Percentiles rank a stretch among this genome's conserved stretches.
Conservation (phyloP, 495 filamentous ascomycete genomes). For the Annulohypoxylon nitens region DNA sequence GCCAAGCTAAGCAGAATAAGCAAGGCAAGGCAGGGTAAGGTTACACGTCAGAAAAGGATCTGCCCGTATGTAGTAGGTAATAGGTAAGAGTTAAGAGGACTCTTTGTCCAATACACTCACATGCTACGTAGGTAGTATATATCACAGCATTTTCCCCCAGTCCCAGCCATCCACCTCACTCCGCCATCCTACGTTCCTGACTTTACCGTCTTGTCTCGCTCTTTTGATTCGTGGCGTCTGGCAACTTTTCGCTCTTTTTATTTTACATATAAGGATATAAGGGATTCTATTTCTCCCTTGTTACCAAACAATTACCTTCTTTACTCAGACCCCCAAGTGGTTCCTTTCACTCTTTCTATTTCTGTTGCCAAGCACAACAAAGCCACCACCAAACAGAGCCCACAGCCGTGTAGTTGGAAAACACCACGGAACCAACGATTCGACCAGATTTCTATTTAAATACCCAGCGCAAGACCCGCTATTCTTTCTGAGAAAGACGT, state of each 20-base stretch:
- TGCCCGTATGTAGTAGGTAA: slow-evolving; percentile 23
- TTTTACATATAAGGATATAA: slow-evolving; percentile 6
- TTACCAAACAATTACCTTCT: slow-evolving; percentile 38
- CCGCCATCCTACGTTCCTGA: neutral
- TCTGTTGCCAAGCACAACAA: slow-evolving; percentile 32
- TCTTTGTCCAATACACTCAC: slow-evolving; percentile 36
- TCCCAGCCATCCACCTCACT: slow-evolving; percentile 3
- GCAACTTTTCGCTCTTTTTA: slow-evolving; percentile 40
- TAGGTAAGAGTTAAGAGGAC: neutral
- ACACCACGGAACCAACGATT: slow-evolving; percentile 15
- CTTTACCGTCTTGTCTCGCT: slow-evolving; percentile 18
- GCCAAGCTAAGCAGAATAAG: neutral
- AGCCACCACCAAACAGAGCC: slow-evolving; percentile 25
- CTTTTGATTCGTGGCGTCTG: slow-evolving; percentile 38
- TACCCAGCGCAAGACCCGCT: slow-evolving; percentile 6
- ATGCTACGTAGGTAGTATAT: slow-evolving; percentile 15
- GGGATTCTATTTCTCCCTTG: slow-evolving; percentile 13
- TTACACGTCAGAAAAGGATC: slow-evolving; percentile 30
- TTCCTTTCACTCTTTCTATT: slow-evolving; percentile 40
- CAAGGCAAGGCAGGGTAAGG: slow-evolving; percentile 31
- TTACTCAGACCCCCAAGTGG: slow-evolving; percentile 34
- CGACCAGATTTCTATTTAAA: neutral
- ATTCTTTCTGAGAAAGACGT: slow-evolving; percentile 37
- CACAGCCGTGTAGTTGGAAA: neutral
- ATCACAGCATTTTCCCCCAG: slow-evolving; percentile 25